Evolutionary conservation across 805 yeast species (phyloP), one percentile per base, ranked within the genome.

Genomic region (Zygosaccharomyces siamensis): DNA sequence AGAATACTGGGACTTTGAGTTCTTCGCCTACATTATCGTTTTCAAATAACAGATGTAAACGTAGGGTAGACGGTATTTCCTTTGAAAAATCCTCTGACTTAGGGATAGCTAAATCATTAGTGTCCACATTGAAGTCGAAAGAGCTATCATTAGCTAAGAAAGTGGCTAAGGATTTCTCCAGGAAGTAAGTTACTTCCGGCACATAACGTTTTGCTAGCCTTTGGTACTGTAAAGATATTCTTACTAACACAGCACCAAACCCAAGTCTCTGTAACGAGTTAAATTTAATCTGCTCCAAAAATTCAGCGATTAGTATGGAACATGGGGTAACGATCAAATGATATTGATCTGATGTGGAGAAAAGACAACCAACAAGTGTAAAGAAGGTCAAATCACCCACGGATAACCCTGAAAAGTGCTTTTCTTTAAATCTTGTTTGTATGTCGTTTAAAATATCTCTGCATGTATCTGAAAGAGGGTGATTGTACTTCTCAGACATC

Each of bases 291-390:
- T 77, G 79, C 46, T 83, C 81, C 47, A 92, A 69, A 11, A 80
- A 72, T 65, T 88, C 92, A 43, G 84, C 78, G 72, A 89, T 80
- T 35, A 88, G 68, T 30, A 93, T 77, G 27, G 80, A 71, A 1
- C 92, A 77, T 3, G 97, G 96, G 0, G 97, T 90, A 4, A 83
- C 90, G 8, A 93, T 85, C 50, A 89, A 74, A 72, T 93, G 99
- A 68, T 86, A 92, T 63, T 89, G 90, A 72, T 93, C 99, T 0
- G 99, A 93, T 0, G 97, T 89, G 0, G 99, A 90, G 62, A 86
- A 93, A 4, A 89, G 63, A 46, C 76, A 72, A 5, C 97, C 97
- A 49, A 90, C 74, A 4, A 89, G 58, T 0, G 81, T 73, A 60
- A 84, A 86, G 51, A 85, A 78, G 5, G 87, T 67, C 50, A 89